Conservation (phyloP, 2,329 filamentous ascomycete genomes). For the Botrytis fabae region DNA sequence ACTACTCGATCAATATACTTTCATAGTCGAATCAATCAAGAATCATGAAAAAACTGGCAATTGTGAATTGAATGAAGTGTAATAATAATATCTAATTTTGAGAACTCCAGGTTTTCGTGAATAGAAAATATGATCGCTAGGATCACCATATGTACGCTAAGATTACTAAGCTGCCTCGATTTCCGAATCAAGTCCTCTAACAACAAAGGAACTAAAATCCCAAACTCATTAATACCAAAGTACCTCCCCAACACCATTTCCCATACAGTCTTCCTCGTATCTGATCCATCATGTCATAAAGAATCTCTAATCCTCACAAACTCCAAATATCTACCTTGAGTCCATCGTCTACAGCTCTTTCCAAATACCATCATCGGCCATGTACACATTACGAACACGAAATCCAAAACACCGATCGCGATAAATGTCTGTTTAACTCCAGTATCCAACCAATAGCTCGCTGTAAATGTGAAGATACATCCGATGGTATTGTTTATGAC, state of each 20-base stretch:
- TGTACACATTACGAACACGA: conserved; percentile 52
- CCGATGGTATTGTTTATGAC: conserved; percentile 58
- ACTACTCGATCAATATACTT: neutral
- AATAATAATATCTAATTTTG: neutral
- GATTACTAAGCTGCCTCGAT: neutral
- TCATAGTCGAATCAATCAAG: neutral
- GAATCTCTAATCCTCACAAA: conserved; percentile 51
- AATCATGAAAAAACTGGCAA: accelerated
- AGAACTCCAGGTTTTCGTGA: neutral
- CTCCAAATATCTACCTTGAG: conserved; percentile 47
- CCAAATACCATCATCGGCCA: conserved; percentile 57
- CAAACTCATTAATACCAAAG: neutral
- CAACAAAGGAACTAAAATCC: neutral
- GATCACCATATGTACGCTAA: neutral
- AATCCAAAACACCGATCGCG: conserved; percentile 52
- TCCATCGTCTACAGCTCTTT: conserved; percentile 51
- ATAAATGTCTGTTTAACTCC: conserved; percentile 52
- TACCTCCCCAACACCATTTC: neutral
- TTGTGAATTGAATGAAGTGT: neutral
- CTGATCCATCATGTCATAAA: conserved; percentile 24
- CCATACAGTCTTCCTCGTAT: neutral
- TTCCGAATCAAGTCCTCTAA: neutral
- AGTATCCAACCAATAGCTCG: conserved; percentile 51
- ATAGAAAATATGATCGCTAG: neutral
- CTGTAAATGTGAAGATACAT: conserved; percentile 55